phyloP scores from a whole-genome alignment of 2,329 filamentous ascomycete species.

The Fusarium sp. region DNA sequence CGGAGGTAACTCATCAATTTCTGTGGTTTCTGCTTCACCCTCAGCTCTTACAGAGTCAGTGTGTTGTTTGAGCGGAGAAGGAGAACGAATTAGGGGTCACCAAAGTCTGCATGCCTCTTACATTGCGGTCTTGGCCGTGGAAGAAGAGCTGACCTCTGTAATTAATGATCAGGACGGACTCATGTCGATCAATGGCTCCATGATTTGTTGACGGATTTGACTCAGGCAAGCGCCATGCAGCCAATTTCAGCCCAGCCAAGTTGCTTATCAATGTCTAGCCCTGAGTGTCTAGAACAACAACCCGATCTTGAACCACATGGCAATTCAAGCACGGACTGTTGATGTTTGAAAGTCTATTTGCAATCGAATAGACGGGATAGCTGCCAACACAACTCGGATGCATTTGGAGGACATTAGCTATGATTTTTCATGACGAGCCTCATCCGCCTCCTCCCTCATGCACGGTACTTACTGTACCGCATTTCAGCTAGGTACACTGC shows the following conservation, averaged over 20 bases:
- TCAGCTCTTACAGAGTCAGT: not conserved
- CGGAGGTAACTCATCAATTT: not conserved
- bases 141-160: not conserved
- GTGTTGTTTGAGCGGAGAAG: not conserved
- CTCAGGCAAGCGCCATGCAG: slow-evolving; percentile 4
- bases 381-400: not conserved
- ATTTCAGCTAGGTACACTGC: not conserved
- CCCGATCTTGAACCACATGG: slow-evolving; percentile 4
- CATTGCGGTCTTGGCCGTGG: not conserved
- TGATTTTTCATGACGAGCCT: not conserved
- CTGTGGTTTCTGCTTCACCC: not conserved
- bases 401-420: not conserved
- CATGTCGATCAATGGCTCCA: slow-evolving; percentile 16
- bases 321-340: slow-evolving; percentile 2
- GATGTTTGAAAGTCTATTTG: slow-evolving; percentile 1
- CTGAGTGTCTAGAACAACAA: not conserved
- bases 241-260: slow-evolving; percentile 13
- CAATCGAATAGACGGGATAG: not conserved
- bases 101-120: not conserved
- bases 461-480: not conserved
- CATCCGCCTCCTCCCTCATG: not conserved
- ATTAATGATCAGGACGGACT: not conserved
- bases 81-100: not conserved
- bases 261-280: slow-evolving; percentile 1
- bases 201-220: slow-evolving; percentile 5